phyloP scores from a whole-genome alignment of 1,284 basidiomycete species.

The Papiliotrema flavescens region DNA sequence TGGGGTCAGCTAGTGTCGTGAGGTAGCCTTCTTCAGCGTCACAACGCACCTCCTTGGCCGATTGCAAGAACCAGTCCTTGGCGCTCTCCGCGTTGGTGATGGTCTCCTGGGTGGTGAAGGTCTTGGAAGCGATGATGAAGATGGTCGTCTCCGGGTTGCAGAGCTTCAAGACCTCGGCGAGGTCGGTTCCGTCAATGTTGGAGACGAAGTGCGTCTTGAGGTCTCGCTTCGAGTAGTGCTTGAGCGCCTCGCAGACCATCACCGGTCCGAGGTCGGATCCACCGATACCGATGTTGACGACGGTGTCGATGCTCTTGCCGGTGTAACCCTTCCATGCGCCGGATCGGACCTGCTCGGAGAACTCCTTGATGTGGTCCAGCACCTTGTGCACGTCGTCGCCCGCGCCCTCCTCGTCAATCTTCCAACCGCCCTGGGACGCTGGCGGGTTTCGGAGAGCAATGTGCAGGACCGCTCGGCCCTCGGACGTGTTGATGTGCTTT shows the following conservation, averaged over 20 bases:
- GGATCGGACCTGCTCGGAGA: slow-evolving; percentile 77
- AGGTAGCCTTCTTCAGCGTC: neutral
- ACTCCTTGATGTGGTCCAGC: slow-evolving; percentile 85
- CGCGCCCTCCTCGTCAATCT: slow-evolving; percentile 74
- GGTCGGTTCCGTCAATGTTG: slow-evolving; percentile 97
- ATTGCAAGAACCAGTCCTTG: slow-evolving; percentile 86
- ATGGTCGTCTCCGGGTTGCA: slow-evolving; percentile 91
- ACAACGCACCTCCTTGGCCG: slow-evolving; percentile 64
- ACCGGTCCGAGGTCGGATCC: slow-evolving; percentile 97
- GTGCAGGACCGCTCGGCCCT: slow-evolving; percentile 93
- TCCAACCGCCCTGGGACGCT: slow-evolving; percentile 54
- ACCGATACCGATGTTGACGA: slow-evolving; percentile 99
- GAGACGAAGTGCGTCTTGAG: slow-evolving; percentile 86
- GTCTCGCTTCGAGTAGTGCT: slow-evolving; percentile 86
- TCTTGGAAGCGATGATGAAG: slow-evolving; percentile 97
- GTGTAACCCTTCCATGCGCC: slow-evolving; percentile 96
- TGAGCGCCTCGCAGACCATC: slow-evolving; percentile 98
- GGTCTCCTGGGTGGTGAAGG: slow-evolving; percentile 98
- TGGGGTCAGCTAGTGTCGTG: slow-evolving; percentile 17
- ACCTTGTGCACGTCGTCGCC: slow-evolving; percentile 74
- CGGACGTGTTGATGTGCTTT: slow-evolving; percentile 96
- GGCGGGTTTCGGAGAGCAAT: slow-evolving; percentile 82
- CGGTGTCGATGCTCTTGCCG: slow-evolving; percentile 86
- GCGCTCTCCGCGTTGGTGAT: slow-evolving; percentile 97
- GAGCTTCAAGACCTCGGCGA: slow-evolving; percentile 78